Conservation (phyloP, 306 rosid species). For the Echinosophora koreensis region DNA sequence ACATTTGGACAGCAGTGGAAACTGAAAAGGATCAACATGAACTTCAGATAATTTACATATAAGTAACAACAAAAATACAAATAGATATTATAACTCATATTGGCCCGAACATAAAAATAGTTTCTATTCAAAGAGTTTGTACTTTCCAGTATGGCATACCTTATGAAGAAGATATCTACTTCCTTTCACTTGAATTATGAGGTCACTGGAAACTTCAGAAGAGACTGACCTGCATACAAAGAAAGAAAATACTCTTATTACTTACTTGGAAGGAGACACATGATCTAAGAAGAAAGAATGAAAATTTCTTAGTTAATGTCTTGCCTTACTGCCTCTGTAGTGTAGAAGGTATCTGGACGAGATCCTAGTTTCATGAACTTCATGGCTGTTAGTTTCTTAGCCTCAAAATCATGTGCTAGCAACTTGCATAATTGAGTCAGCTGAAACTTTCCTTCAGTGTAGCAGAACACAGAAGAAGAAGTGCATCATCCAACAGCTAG, state of each 20-base stretch:
- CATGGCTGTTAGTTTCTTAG: conserved; percentile 62
- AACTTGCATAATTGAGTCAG: conserved; percentile 49
- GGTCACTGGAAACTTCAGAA: conserved; percentile 96
- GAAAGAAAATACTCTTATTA: not conserved
- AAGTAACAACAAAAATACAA: not conserved
- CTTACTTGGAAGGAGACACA: not conserved
- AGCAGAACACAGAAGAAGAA: conserved; percentile 48
- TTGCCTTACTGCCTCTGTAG: conserved; percentile 83
- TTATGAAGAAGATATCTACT: conserved; percentile 95
- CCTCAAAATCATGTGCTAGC: conserved; percentile 52
- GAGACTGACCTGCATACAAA: conserved; percentile 80
- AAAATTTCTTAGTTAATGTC: conserved; percentile 7
- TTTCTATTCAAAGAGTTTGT: too few species aligned
- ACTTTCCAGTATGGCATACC: conserved; percentile 50
- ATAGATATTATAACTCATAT: not conserved
- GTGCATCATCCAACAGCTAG: conserved; percentile 47
- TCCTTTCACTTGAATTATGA: conserved; percentile 88
- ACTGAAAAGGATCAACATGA: conserved; percentile 64
- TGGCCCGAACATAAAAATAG: not conserved
- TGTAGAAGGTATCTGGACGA: conserved; percentile 92
- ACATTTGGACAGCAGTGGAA: conserved; percentile 94
- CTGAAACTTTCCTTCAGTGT: conserved; percentile 39
- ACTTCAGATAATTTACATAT: conserved; percentile 37
- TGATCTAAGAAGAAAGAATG: conserved; percentile 15
- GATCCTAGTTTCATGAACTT: conserved; percentile 99